Base-by-base conservation (phyloP, 352 stramenopile genomes). In the Phytophthora pseudosyringae region DNA sequence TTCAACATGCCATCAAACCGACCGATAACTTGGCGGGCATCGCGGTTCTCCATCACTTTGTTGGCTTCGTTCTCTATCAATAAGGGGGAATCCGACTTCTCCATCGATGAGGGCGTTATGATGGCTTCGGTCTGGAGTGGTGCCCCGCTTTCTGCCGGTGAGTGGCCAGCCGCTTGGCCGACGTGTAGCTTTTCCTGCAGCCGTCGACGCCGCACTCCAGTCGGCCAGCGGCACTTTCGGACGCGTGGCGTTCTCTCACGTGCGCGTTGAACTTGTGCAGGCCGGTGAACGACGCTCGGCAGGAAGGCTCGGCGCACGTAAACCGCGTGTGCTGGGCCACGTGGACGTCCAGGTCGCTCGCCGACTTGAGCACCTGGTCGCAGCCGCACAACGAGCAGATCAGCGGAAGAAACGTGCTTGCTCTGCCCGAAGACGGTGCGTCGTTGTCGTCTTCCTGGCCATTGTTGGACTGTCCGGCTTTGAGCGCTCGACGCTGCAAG, bases 161-260 rank as follows among this genome's bases (percentile, higher is more conserved):
- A 8, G 66, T 69, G 12, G 62, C 59, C 3, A 85, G 54, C 4
- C 76, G 31, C 55, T 78, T 83, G 16, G 60, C 39, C 1, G 76
- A 80, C 9, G 46, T 49, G 66, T 87, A 87, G 6, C n/a, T 78
- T 68, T 79, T 80, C 9, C 38, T 58, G 35, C 78, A 87, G 4
- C 59, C 64, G 15, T 60, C 28, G 28, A 59, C 61, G 15, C 59
- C 59, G 28, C 78, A 87, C 11, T 40, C 28, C 7, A 87, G 28
- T 16, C 57, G 44, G 12, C 15, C 45, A 15, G 39, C 3, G 21
- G 21, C 21, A 9, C 26, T 46, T n/a, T 35, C 56, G 7, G 15
- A 10, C 48, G 28, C 18, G 3, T 61, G 49, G 21, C 21, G 21
- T 9, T 65, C 21, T 10, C 43, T 69, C 12, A 67, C 43, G 51